A percentile compares a stretch with the other conserved stretches of the same genome.
phyloP scores from a whole-genome alignment of 2,329 filamentous ascomycete species.

The Bipolaris zeicola region DNA sequence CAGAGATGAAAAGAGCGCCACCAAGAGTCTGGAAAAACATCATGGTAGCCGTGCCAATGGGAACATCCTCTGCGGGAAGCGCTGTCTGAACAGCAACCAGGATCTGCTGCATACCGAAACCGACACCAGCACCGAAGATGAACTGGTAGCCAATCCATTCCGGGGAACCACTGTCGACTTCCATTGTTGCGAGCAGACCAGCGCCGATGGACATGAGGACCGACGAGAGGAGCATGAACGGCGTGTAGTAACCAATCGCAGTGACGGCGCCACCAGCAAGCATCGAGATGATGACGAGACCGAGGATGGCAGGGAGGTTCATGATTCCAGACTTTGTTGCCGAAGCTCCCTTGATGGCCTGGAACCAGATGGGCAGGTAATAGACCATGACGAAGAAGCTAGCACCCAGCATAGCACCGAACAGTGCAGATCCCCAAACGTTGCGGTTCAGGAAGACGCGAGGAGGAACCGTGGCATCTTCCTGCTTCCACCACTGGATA shows the following conservation, averaged over 20 bases:
- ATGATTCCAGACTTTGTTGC: conserved; percentile 56
- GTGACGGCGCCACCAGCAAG: conserved; percentile 49
- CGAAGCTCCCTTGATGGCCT: conserved; percentile 55
- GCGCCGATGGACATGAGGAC: conserved; percentile 54
- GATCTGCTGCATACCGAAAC: conserved; percentile 56
- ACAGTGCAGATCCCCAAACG: conserved; percentile 51
- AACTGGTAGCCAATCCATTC: conserved; percentile 51
- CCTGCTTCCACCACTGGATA: conserved; percentile 52
- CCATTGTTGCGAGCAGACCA: conserved; percentile 54
- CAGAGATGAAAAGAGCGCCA: conserved; percentile 56
- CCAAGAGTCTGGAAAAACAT: conserved; percentile 57
- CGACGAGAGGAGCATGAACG: conserved; percentile 53
- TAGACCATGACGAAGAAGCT: conserved; percentile 54
- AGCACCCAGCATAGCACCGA: conserved; percentile 50
- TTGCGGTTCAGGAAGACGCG: conserved; percentile 55
- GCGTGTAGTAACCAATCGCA: conserved; percentile 56
- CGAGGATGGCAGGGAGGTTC: conserved; percentile 55
- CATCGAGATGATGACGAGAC: conserved; percentile 53
- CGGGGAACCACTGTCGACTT: conserved; percentile 44
- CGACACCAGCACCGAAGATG: conserved; percentile 52
- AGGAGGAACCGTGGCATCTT: conserved; percentile 54
- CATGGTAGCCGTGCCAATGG: conserved; percentile 56
- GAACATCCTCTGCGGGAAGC: conserved; percentile 50
- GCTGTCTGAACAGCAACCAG: conserved; percentile 55
- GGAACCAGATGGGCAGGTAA: conserved; percentile 57